Conservation (phyloP, 305 asterid genomes). For the Euphrasia arctica region DNA sequence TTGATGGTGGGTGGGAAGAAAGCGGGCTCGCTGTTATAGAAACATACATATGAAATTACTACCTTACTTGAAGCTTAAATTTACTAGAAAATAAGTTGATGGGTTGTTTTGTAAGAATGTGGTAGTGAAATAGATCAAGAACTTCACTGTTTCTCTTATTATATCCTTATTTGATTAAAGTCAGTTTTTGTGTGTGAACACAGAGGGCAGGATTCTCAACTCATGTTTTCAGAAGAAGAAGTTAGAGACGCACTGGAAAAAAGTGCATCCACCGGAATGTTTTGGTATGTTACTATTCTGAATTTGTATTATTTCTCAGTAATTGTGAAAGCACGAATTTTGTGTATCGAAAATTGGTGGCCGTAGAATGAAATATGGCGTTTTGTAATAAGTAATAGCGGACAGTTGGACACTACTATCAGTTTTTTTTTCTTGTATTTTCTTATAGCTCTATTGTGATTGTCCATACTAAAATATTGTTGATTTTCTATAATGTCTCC, state of each 20-base stretch:
- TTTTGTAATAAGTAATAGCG: background rate
- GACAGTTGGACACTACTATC: background rate
- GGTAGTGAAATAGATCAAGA: background rate
- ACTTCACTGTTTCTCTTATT: slow-evolving; percentile 5
- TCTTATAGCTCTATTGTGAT: too few species aligned
- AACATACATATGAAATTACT: background rate
- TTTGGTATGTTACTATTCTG: slow-evolving; percentile 46
- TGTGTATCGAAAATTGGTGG: background rate
- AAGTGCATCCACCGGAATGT: slow-evolving; percentile 73
- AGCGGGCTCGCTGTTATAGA: background rate
- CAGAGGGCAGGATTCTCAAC: slow-evolving; percentile 38
- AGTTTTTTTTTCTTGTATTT: too few species aligned
- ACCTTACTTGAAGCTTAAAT: slow-evolving; percentile 7
- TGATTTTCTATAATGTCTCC: background rate
- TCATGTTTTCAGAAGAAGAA: slow-evolving; percentile 45
- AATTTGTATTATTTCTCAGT: background rate
- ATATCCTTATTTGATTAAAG: background rate
- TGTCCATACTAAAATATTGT: too few species aligned
- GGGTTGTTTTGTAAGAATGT: slow-evolving; percentile 8
- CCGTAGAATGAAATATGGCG: background rate
- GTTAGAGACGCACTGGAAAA: slow-evolving; percentile 44
- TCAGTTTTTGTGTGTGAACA: slow-evolving; percentile 21
- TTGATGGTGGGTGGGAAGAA: background rate
- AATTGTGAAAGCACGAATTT: too few species aligned
- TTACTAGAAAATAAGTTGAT: slow-evolving; percentile 5